A percentile compares a stretch with the other conserved stretches of the same genome.
Conservation (phyloP, 2,329 filamentous ascomycete species). For the Paraphaeosphaeria minitans region DNA sequence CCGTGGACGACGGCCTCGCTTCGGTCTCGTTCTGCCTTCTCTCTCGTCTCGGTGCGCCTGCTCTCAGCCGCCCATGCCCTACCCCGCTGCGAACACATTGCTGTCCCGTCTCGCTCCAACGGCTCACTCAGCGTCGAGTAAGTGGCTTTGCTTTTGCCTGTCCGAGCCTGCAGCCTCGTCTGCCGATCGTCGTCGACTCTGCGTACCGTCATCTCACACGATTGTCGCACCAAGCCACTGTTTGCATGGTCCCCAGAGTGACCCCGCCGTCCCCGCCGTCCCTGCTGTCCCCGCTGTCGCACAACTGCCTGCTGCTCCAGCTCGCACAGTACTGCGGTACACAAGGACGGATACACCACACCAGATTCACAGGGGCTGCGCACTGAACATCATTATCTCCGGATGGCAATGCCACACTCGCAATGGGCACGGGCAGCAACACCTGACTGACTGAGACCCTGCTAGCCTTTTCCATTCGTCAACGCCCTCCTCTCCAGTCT, state of each 20-base stretch:
- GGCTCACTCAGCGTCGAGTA: slow-evolving; percentile 51
- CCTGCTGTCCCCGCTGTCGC: not conserved
- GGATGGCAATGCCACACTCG: not conserved
- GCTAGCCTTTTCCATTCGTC: slow-evolving; percentile 43
- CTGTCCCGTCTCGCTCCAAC: slow-evolving; percentile 50
- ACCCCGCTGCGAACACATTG: slow-evolving; percentile 35
- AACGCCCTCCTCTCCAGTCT: slow-evolving; percentile 34
- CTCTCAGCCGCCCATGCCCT: slow-evolving; percentile 26
- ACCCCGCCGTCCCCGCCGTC: not conserved
- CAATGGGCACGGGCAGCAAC: not conserved
- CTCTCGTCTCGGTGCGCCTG: slow-evolving; percentile 16
- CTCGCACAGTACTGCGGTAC: not conserved
- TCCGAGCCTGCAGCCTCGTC: not conserved
- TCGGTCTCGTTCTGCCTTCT: slow-evolving; percentile 1
- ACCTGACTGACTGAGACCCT: slow-evolving; percentile 15
- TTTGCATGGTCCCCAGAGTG: slow-evolving; percentile 1
- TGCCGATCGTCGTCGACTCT: not conserved
- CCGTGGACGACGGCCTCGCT: slow-evolving; percentile 11
- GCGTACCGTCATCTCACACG: slow-evolving; percentile 17
- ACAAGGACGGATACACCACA: not conserved
- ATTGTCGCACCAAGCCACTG: slow-evolving; percentile 1
- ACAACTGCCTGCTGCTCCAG: not conserved
- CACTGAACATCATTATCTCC: not conserved
- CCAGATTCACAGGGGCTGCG: not conserved
- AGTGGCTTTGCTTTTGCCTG: slow-evolving; percentile 13